Conservation (phyloP, 768 basidiomycete species). For the Collybiopsis confluens region DNA sequence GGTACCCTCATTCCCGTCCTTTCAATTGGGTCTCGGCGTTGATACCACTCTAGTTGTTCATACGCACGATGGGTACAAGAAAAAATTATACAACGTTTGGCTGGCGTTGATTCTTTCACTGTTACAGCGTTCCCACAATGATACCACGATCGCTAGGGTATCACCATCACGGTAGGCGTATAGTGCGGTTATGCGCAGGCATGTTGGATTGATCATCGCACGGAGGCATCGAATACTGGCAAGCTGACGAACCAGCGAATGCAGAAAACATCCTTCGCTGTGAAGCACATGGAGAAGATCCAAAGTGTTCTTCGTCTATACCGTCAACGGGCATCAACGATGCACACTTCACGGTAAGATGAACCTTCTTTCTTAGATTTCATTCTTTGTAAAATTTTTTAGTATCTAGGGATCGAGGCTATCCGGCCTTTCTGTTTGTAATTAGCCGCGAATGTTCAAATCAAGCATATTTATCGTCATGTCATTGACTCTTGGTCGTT, state of each 20-base stretch:
- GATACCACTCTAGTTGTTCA: constrained; percentile 38
- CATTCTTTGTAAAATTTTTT: neutral
- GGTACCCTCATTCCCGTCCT: constrained; percentile 24
- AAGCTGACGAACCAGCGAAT: constrained; percentile 36
- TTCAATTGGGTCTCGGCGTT: neutral
- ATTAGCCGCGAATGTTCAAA: neutral
- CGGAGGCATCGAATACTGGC: constrained; percentile 50
- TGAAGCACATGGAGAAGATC: constrained; percentile 43
- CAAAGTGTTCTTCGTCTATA: constrained; percentile 42
- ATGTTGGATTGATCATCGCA: neutral
- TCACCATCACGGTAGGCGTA: constrained; percentile 50
- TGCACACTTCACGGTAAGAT: constrained; percentile 42
- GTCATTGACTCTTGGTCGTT: too few relatives aligned
- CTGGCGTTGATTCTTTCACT: neutral
- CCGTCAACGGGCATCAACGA: constrained; percentile 40
- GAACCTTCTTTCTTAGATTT: too few relatives aligned
- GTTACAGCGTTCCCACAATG: constrained; percentile 45
- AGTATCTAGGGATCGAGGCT: constrained; percentile 10
- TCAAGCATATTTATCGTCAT: too few relatives aligned
- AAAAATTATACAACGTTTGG: neutral
- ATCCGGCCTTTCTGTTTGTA: constrained; percentile 8
- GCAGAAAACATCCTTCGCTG: constrained; percentile 38
- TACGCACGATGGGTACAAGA: constrained; percentile 40
- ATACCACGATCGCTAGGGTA: constrained; percentile 46
- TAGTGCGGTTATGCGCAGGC: too few relatives aligned